Base-by-base conservation (phyloP, 31 red algal genomes). In the Bonnemaisonia californica region DNA sequence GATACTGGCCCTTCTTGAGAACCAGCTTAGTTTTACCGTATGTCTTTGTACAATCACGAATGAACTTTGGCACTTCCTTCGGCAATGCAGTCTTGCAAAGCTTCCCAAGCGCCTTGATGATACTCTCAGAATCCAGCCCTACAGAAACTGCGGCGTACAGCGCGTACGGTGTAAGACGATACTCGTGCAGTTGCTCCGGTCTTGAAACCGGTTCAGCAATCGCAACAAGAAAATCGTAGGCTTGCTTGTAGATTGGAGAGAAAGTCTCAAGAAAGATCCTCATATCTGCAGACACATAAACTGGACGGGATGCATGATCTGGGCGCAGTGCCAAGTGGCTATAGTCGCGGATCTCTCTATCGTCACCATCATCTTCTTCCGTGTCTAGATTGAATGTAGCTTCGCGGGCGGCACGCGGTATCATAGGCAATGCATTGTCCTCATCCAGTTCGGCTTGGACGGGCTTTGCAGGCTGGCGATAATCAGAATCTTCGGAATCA, bases 21-120 rank as follows among this genome's bases (percentile, higher is more conserved):
- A 98, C 92, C 37, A 98, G 69, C 77, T 98, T 98, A 28, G 92
- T 80, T 76, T 98, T 98, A 28, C 96, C 96, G 64, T 91, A 98
- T 29, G 91, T 98, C 39, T 81, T 87, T 2, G 96, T 98, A 32
- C 92, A 90, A 18, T 92, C 89, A 38, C 77, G 78, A 70, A 98
- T 95, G 54, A 95, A 94, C 32, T 76, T 41, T 9, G 87, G 71
- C 0, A 98, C 82, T 41, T 88, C 79, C 27, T 66, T 68, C 13
- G 96, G 96, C 3, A 98, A 66, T 27, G 70, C 76, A 1, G 91
- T 98, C 77, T 98, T 98, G 83, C 92, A 92, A 48, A 98, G 63
- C 32, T 89, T 86, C 13, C 73, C 78, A 67, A 98, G 70, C 32
- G 91, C 96, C 18, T 69, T 61, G 41, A 92, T 77, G 56, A 98